phyloP scores from a whole-genome alignment of 1,139 yeast species.

The Suhomyces bolitotheri region DNA sequence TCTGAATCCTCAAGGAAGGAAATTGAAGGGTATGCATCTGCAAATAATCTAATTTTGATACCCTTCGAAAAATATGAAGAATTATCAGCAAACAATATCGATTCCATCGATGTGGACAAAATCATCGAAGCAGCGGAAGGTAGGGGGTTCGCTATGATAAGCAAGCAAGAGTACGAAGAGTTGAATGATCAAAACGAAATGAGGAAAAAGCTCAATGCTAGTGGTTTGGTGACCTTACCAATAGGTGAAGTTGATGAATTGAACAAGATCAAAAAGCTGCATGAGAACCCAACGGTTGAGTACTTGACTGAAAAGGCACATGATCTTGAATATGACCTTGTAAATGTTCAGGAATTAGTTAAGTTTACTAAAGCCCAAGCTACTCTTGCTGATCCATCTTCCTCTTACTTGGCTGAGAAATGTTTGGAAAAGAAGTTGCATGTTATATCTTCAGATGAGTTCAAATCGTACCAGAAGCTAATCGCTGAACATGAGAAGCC shows the following conservation, averaged over 20 bases:
- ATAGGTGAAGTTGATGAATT: constrained; percentile 22
- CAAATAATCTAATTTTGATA: constrained; percentile 50
- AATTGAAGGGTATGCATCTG: constrained; percentile 50
- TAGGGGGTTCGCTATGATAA: constrained; percentile 32
- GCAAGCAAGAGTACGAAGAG: constrained; percentile 27
- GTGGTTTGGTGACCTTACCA: constrained; percentile 40
- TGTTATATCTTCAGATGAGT: constrained; percentile 27
- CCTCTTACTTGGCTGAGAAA: constrained; percentile 28
- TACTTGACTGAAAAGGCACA: constrained; percentile 21
- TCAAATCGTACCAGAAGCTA: constrained; percentile 22
- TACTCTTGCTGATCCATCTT: constrained; percentile 28
- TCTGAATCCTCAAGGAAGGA: constrained; percentile 29
- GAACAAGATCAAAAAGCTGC: constrained; percentile 13
- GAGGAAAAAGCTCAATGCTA: constrained; percentile 30
- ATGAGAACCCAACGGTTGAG: constrained; percentile 20
- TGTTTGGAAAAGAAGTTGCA: constrained; percentile 27
- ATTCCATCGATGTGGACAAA: constrained; percentile 24
- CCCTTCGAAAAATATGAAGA: constrained; percentile 48
- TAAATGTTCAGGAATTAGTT: constrained; percentile 21
- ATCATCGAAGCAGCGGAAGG: constrained; percentile 24
- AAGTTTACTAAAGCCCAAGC: constrained; percentile 19
- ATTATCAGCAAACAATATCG: constrained; percentile 27
- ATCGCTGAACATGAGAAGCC: constrained; percentile 34
- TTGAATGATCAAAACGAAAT: constrained; percentile 37
- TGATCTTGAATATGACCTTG: constrained; percentile 20